Conservation (phyloP, 768 basidiomycete genomes). For the Pleurotus sapidus region DNA sequence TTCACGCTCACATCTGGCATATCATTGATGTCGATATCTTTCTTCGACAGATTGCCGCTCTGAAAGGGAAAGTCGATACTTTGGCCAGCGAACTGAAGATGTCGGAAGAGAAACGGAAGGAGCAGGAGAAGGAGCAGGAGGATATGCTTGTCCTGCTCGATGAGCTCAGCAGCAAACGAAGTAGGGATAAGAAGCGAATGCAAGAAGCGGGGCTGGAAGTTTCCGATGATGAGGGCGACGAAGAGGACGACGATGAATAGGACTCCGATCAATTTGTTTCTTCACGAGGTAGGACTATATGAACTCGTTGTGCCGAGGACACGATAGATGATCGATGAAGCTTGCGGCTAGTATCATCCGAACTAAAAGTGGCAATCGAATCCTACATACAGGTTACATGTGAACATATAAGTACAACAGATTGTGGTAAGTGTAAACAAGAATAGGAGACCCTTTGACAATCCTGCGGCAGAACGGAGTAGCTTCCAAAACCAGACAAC, state of each 20-base stretch:
- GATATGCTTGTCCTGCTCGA: slow-evolving; percentile 92
- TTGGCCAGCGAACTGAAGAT: slow-evolving; percentile 46
- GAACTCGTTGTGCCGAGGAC: too few species aligned
- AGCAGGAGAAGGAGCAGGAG: slow-evolving; percentile 95
- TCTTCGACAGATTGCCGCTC: slow-evolving; percentile 34
- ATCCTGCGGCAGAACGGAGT: background rate
- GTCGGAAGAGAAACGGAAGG: slow-evolving; percentile 66
- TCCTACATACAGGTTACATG: slow-evolving; percentile 3
- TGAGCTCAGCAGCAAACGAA: slow-evolving; percentile 84
- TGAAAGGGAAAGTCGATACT: slow-evolving; percentile 43
- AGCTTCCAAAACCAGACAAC: background rate
- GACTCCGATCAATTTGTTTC: too few species aligned
- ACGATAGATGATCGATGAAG: too few species aligned
- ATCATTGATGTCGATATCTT: slow-evolving; percentile 15
- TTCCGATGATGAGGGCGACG: slow-evolving; percentile 88
- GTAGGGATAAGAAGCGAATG: slow-evolving; percentile 79
- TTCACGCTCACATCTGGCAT: background rate
- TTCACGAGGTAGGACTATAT: too few species aligned
- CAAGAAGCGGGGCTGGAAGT: slow-evolving; percentile 78
- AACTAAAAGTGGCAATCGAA: too few species aligned
- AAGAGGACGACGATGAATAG: slow-evolving; percentile 52
- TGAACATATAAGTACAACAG: slow-evolving; percentile 7
- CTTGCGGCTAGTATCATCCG: too few species aligned
- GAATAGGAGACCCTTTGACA: background rate
- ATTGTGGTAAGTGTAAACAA: background rate